Evolutionary conservation across 306 rosid genomes (phyloP), one percentile per base, ranked within the genome.

Genomic region (Vigna mungo): DNA sequence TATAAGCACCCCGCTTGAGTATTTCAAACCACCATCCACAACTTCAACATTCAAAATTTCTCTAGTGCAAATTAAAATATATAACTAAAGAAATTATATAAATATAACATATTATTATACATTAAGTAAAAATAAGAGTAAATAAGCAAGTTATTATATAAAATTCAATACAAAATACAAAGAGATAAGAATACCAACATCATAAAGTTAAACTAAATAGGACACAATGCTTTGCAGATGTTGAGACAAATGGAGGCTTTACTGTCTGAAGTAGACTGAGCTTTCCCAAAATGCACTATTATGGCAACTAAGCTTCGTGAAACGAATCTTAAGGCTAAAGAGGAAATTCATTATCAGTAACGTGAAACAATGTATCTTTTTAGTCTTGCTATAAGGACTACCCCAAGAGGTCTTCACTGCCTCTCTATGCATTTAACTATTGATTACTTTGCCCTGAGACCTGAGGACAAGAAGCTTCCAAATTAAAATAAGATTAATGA

Each of bases 341-440:
- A 83, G 78, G 94, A 89, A 85, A 83, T 88, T 81, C 87, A 68
- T 71, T 41, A 84, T 43, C 90, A 89, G 76, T 86, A 63, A 82
- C 76, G 82, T 63, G 87, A 93, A 84, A 88, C 80, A 78, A 8
- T 83, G 52, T 82, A 67, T 90, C 96, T 92, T 74, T 79, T 85
- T 83, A 85, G 82, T 85, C 93, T 96, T 51, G 97, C 98, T 76
- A 88, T 92, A 78, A 89, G 96, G 81, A 96, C 96, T 48, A 86
- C 94, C 59, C 86, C 92, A 0, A 96, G 90, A 82, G 98, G 97
- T 44, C 89, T 93, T 68, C 99, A 96, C 79, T 96, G 99, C 85
- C 96, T 96, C 72, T 88, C 98, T 41, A 91, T 96, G 98, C 89
- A 75, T 39, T 81, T 93, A 78, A 96, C 98, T 55, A 71, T 92